Conservation (phyloP, 2,329 filamentous ascomycete species). For the Aspergillus sp. region DNA sequence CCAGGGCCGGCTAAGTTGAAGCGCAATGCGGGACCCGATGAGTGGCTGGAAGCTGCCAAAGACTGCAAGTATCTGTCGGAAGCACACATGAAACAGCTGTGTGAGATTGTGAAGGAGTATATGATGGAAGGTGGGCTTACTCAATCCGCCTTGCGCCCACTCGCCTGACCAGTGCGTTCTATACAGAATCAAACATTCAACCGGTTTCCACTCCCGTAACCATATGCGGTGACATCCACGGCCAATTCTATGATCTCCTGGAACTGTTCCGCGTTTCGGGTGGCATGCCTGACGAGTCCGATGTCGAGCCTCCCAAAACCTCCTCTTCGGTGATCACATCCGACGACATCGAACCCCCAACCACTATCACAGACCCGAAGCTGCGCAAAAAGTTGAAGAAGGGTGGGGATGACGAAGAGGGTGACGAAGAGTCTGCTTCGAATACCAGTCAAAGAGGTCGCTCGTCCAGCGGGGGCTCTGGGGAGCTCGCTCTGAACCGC, state of each 20-base stretch:
- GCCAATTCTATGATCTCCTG: conserved; percentile 96
- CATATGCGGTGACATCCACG: conserved; percentile 96
- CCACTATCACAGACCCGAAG: conserved; percentile 82
- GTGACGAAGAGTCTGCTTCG: conserved; percentile 26
- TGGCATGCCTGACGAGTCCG: conserved; percentile 86
- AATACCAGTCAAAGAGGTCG: conserved; percentile 20
- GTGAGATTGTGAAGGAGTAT: conserved; percentile 97
- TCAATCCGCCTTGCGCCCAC: background rate
- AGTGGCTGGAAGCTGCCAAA: conserved; percentile 96
- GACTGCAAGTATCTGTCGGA: conserved; percentile 97
- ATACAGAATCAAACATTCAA: conserved; percentile 91
- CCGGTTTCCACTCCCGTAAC: conserved; percentile 96
- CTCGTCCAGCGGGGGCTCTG: conserved; percentile 28
- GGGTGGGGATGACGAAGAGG: conserved; percentile 24
- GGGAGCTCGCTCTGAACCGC: conserved; percentile 51
- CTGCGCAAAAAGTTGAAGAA: conserved; percentile 77
- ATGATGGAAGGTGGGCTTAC: conserved; percentile 80
- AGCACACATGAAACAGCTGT: conserved; percentile 95
- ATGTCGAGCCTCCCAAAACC: conserved; percentile 66
- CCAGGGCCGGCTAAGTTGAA: conserved; percentile 85
- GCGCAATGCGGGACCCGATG: conserved; percentile 81
- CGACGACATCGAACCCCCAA: conserved; percentile 89
- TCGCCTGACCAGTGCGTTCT: conserved; percentile 12
- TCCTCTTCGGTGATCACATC: conserved; percentile 75
- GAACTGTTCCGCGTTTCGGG: conserved; percentile 96